A percentile compares a stretch with the other conserved stretches of the same genome.
These are phyloP conservation scores for Globisporangium carolinianum DNA, from an alignment of 352 stramenopile genomes.

Conservation along the genomic window DNA sequence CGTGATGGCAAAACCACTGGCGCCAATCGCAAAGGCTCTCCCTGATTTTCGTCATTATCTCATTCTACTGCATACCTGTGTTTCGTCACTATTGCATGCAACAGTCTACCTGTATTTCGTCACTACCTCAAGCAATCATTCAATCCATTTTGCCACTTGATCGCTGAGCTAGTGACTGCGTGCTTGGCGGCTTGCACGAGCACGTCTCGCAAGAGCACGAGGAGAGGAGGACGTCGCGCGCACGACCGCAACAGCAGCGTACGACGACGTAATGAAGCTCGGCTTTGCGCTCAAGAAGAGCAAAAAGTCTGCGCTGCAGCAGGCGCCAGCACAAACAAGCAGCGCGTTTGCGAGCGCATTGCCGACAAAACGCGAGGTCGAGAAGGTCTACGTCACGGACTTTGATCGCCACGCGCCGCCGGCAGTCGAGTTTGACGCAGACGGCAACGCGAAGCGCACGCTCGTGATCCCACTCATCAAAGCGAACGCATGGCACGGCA, in stretches of 20 bases:
- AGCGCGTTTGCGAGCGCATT: conserved; percentile 16
- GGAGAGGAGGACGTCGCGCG: no score
- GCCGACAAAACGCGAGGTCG: conserved; percentile 8
- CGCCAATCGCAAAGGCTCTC: not conserved
- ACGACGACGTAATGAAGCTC: conserved; percentile 34
- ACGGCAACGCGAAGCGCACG: conserved; percentile 17
- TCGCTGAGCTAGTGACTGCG: no score
- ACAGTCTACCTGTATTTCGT: no score
- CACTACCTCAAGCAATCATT: no score
- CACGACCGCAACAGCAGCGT: not conserved
- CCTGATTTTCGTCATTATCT: no score
- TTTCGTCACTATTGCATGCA: no score
- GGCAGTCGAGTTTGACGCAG: conserved; percentile 19
- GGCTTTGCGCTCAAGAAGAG: conserved; percentile 71
- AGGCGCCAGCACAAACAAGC: conserved; percentile 1
- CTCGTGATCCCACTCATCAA: conserved; percentile 71
- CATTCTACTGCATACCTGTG: no score
- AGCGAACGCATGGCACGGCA: conserved; percentile 41
- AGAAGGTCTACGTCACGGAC: conserved; percentile 71
- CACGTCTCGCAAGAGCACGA: not conserved
- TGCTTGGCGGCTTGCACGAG: no score
- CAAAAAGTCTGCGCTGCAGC: conserved; percentile 31
- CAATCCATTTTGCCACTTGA: no score
- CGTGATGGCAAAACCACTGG: not conserved
- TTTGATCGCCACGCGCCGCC: conserved; percentile 44